Base-by-base conservation (phyloP, 1,139 yeast genomes). In the Meyerozyma athensensis region DNA sequence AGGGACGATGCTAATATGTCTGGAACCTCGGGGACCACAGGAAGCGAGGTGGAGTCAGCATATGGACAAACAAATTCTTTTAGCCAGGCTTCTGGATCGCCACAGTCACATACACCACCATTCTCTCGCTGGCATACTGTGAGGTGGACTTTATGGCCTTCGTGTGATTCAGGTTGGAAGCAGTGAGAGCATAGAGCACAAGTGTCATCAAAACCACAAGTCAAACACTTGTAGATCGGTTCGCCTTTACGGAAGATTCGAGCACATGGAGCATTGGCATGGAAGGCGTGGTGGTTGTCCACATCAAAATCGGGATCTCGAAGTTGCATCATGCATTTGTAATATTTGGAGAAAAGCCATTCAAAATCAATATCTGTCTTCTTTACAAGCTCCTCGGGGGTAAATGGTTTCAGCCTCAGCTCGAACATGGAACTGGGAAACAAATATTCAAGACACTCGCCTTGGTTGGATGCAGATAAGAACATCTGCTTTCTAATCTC, bases 181-280 rank as follows among this genome's bases (percentile, higher is more conserved):
- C 98, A 92, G 46, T 74, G 68, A 7, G 81, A 74, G 54, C 98
- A 92, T 19, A 92, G 62, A 0, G 92, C 96, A 60, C 95, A 85
- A 0, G 95, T 81, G 37, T 86, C 95, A 54, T 86, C 96, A 38
- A 74, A 72, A 0, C 89, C 92, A 59, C 96, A 87, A 0, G 95
- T 86, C 34, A 68, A 76, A 53, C 96, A 87, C 33, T 94, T 67
- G 54, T 84, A 85, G 3, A 89, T 83, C 0, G 95, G 92, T 51
- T 87, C 96, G n/a, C 96, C 96, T 38, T 79, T 77, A 33, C 78
- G 68, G 50, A 87, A 84, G 38, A 81, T 79, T 24, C 84, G 67
- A 2, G 89, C 85, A 59, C 96, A 87, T 0, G 95, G 85, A 56
- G 84, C 68, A 26, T 80, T 75, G 10, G 78, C 74, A 52, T 86